phyloP scores from a whole-genome alignment of 495 filamentous ascomycete genomes.

The Neurospora tetrasperma region DNA sequence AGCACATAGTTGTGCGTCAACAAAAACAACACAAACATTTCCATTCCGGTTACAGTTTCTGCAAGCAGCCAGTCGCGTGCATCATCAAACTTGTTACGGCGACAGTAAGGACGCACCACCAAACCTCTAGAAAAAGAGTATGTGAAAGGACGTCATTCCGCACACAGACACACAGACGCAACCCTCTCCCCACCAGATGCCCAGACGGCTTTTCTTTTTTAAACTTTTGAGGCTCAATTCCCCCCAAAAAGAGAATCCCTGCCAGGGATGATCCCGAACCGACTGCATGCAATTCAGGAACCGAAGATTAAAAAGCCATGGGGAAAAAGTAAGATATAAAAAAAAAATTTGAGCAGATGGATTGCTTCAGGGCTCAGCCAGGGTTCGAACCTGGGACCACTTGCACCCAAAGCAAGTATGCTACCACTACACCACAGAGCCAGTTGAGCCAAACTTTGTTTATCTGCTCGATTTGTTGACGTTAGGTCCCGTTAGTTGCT shows the following conservation, averaged over 20 bases:
- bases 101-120: neutral
- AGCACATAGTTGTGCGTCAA: too few species aligned
- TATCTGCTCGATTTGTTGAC: neutral
- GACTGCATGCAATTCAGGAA: neutral
- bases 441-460: neutral
- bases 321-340: neutral
- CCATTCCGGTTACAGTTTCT: too few species aligned
- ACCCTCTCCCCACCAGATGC: too few species aligned
- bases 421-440: conserved; percentile 1
- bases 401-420: conserved; percentile 1
- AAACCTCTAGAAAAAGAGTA: neutral
- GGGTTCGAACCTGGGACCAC: conserved; percentile 1
- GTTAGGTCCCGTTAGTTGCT: neutral
- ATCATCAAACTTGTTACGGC: too few species aligned
- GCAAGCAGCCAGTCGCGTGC: too few species aligned
- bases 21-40: too few species aligned
- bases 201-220: neutral
- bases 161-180: too few species aligned
- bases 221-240: neutral
- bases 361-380: neutral
- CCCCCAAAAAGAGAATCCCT: neutral
- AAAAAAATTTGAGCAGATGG: neutral
- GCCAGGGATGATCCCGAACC: neutral
- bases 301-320: neutral
- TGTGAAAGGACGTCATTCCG: neutral